A percentile compares a stretch with the other conserved stretches of the same genome.
Conservation (phyloP, 257 asterid species). For the Solanum piurae region DNA sequence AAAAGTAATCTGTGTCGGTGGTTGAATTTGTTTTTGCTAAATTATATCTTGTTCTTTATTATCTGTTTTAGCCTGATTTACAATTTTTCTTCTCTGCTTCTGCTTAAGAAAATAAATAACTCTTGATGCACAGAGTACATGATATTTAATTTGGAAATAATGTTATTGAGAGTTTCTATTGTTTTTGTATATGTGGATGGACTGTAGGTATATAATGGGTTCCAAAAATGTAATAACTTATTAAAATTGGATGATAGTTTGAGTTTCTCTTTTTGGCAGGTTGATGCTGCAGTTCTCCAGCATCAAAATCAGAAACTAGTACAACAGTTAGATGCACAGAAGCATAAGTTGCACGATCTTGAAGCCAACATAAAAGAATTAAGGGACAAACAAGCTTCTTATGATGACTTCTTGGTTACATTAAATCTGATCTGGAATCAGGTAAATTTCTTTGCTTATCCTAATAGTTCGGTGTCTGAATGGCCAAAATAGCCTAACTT, state of each 20-base stretch:
- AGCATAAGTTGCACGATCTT: conserved; percentile 68
- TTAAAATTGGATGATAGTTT: not conserved
- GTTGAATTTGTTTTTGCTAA: not conserved
- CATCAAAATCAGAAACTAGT: conserved; percentile 93
- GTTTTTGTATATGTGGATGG: not conserved
- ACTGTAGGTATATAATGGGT: not conserved
- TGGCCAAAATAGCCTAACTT: not conserved
- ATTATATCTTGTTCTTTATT: not conserved
- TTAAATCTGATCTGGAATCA: conserved; percentile 85
- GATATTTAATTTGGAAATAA: not conserved
- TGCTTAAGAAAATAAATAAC: not conserved
- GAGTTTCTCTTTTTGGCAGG: conserved; percentile 31
- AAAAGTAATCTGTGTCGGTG: not conserved
- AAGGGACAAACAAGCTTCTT: conserved; percentile 62
- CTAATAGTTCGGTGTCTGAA: not conserved
- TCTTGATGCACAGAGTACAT: not conserved
- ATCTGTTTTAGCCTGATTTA: not conserved
- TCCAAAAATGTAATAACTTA: not conserved
- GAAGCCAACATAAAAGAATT: conserved; percentile 60
- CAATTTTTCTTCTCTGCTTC: not conserved
- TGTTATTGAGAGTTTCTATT: not conserved
- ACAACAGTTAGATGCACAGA: conserved; percentile 78
- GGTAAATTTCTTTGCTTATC: conserved; percentile 27
- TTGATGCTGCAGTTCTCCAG: conserved; percentile 92
- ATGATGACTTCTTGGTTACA: conserved; percentile 55